Conservation (phyloP, 371 early-diverging fungal genomes). For the Mortierella sp. region DNA sequence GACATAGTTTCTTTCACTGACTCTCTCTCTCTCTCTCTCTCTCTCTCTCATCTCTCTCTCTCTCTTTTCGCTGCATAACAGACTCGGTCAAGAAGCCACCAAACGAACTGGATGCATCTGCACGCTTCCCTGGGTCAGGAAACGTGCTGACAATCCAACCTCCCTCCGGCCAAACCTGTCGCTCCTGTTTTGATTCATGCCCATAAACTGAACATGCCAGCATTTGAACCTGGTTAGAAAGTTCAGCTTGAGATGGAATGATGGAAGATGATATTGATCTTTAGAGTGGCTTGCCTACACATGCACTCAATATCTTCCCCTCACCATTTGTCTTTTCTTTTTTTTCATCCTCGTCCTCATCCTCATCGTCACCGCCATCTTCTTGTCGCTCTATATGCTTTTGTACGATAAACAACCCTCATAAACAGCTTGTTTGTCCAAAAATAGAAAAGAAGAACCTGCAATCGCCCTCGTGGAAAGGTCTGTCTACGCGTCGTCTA, state of each 20-base stretch:
- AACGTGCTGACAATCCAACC: conserved; percentile 30
- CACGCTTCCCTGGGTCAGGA: conserved; percentile 70
- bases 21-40: too few species aligned
- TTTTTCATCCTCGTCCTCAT: too few species aligned
- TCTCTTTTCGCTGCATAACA: too few species aligned
- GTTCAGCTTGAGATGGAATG: conserved; percentile 78
- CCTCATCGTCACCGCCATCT: too few species aligned
- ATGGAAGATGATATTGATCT: conserved; percentile 66
- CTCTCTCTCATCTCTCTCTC: too few species aligned
- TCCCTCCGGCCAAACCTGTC: conserved; percentile 18
- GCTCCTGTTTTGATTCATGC: conserved; percentile 85
- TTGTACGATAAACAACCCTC: too few species aligned
- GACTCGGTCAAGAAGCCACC: conserved; percentile 81
- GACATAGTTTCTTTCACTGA: too few species aligned
- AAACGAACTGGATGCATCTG: conserved; percentile 86
- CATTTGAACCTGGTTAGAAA: conserved; percentile 97
- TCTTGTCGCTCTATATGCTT: too few species aligned
- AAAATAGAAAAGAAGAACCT: too few species aligned
- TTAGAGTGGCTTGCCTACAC: conserved; percentile 15
- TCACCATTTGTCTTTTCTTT: not conserved
- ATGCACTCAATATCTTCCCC: conserved; percentile 3
- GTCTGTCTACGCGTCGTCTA: too few species aligned
- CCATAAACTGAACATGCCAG: conserved; percentile 99
- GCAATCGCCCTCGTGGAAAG: too few species aligned
- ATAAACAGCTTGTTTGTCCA: too few species aligned